A percentile compares a stretch with the other conserved stretches of the same genome.
These are phyloP conservation scores for Candida cerambycidarum DNA, from an alignment of 805 yeast genomes.

Conservation along the genomic window DNA sequence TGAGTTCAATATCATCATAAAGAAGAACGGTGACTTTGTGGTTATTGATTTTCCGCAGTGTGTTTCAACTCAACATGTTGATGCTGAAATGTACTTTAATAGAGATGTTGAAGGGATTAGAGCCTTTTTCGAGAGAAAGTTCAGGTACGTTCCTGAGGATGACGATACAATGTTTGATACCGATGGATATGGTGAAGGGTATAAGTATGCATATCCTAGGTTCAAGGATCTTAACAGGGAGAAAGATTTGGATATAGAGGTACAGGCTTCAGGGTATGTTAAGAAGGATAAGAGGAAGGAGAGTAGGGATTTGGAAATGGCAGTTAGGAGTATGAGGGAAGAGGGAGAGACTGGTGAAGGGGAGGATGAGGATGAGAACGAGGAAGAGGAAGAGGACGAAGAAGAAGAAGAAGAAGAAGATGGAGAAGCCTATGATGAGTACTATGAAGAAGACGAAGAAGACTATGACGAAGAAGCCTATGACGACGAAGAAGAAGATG, in stretches of 20 bases:
- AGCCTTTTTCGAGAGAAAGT: constrained; percentile 74
- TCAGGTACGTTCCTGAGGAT: constrained; percentile 66
- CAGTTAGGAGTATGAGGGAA: constrained; percentile 64
- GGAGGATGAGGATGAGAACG: constrained; percentile 28
- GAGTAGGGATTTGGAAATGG: constrained; percentile 63
- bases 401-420: constrained; percentile 34
- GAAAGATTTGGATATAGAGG: constrained; percentile 75
- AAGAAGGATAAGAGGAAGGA: constrained; percentile 38
- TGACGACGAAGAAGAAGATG: constrained; percentile 21
- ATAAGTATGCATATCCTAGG: constrained; percentile 70
- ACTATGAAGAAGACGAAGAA: constrained; percentile 34
- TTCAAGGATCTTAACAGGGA: constrained; percentile 72
- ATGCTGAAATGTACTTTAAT: constrained; percentile 83
- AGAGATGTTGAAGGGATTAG: constrained; percentile 92
- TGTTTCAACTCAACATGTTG: constrained; percentile 86
- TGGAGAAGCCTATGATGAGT: constrained; percentile 32
- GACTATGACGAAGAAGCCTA: constrained; percentile 24
- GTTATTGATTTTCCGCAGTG: constrained; percentile 99
- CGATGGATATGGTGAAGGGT: constrained; percentile 82
- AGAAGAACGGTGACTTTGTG: constrained; percentile 69
- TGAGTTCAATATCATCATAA: constrained; percentile 92
- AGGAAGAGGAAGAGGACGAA: constrained; percentile 46
- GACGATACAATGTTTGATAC: constrained; percentile 74
- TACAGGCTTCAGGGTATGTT: constrained; percentile 85
- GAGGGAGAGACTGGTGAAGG: constrained; percentile 30